These are phyloP conservation scores for Podaxis rugospora DNA, from an alignment of 768 basidiomycete species.

Conservation along the genomic window DNA sequence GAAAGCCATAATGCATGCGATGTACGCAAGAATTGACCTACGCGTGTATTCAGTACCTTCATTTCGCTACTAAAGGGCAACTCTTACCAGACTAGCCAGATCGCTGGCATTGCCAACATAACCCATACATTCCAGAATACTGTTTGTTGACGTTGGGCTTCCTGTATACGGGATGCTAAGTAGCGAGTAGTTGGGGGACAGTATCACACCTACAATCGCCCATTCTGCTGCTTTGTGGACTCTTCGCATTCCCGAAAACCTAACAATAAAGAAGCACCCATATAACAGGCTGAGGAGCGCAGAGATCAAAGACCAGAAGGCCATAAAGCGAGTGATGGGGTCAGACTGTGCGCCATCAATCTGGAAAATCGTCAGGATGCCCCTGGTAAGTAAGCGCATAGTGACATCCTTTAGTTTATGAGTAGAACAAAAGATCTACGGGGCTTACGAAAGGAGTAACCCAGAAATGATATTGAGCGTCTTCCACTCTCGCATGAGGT, in stretches of 20 bases:
- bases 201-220: conserved; percentile 39
- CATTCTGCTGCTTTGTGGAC: conserved; percentile 58
- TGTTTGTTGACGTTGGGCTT: conserved; percentile 35
- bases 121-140: conserved; percentile 56
- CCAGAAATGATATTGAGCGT: conserved; percentile 15
- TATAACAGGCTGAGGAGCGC: conserved; percentile 56
- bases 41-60: neutral
- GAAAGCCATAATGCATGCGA: conserved; percentile 23
- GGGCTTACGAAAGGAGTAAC: conserved; percentile 12
- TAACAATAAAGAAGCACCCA: conserved; percentile 58
- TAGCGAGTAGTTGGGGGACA: neutral
- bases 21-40: conserved; percentile 24
- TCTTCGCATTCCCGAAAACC: conserved; percentile 59
- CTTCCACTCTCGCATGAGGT: conserved; percentile 13
- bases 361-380: conserved; percentile 28
- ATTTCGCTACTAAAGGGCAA: neutral
- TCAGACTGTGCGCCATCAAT: conserved; percentile 37
- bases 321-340: conserved; percentile 48
- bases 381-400: conserved; percentile 13
- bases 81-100: conserved; percentile 13
- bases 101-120: conserved; percentile 13
- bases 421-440: neutral
- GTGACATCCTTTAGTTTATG: neutral
- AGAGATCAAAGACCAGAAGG: conserved; percentile 50
- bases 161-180: conserved; percentile 27